Evolutionary conservation across 78 protist species (phyloP).

Genomic region (Dictyostelium purpureum): DNA sequence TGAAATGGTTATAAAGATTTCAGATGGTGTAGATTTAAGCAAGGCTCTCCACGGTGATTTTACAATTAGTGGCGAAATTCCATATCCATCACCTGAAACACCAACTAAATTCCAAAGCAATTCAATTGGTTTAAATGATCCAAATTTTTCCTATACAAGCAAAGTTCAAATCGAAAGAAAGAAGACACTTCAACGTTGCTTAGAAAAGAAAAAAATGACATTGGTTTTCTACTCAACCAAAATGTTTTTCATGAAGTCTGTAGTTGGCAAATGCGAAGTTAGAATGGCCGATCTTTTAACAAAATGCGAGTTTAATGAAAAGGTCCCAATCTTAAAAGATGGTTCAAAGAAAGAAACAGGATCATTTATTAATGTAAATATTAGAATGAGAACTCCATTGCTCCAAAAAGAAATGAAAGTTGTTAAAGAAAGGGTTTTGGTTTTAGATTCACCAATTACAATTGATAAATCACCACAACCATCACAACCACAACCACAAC

Average conservation of each 20-base stretch:
- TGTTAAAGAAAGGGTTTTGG: conserved; percentile 19
- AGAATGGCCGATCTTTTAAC: conserved; percentile 4
- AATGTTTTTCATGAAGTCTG: conserved; percentile 53
- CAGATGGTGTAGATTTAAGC: neutral
- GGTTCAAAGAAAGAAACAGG: conserved; percentile 58
- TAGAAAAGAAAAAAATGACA: conserved; percentile 48
- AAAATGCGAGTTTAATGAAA: conserved; percentile 30
- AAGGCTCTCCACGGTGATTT: neutral
- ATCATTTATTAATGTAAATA: conserved; percentile 13
- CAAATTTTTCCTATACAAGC: neutral
- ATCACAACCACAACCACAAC: neutral
- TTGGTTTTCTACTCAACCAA: neutral
- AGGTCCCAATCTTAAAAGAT: conserved; percentile 47
- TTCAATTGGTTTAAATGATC: neutral
- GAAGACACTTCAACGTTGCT: conserved; percentile 45
- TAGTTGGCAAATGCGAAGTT: conserved; percentile 47
- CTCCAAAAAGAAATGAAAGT: neutral
- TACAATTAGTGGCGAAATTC: conserved; percentile 10
- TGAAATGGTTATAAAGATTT: conserved; percentile 7
- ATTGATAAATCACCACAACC: neutral
- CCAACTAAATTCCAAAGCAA: conserved; percentile 15
- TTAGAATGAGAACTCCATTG: conserved; percentile 43
- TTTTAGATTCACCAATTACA: conserved; percentile 40
- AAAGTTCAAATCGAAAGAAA: conserved; percentile 27
- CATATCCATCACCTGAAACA: conserved; percentile 60